Evolutionary conservation across 768 basidiomycete genomes (phyloP), one percentile per base, ranked within the genome.

Genomic region (Tulasnella sp.): DNA sequence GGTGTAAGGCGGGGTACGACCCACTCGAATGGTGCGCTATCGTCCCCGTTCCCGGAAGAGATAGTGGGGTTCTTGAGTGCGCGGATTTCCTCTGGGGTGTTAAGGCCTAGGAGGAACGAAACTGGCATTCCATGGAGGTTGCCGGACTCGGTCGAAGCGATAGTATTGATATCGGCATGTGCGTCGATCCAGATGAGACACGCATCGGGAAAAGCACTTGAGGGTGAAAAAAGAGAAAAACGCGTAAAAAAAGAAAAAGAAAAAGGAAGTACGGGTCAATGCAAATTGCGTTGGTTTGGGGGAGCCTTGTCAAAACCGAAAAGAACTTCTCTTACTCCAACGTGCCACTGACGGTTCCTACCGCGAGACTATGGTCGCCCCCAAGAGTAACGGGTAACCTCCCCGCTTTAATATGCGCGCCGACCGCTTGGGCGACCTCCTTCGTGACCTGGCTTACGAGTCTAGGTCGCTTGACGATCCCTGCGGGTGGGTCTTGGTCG

Each of bases 121-220:
- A 99, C 89, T 29, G 98, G 98, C 92, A 98, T 98, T 79, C 98
- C 98, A 85, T 99, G 98, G 70, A 99, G 91, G 85, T 99, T 98
- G 40, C 97, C 97, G 89, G 92, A 90, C 61, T 86, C 91, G 26
- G 96, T 96, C 20, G 93, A 90, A 77, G 92, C 90, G 15, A 88
- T 85, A 7, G 96, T 98, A 84, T 99, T 98, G 86, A 99, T 95
- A 83, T 99, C 98, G 26, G 95, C 92, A 82, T 98, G 98, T 3
- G 98, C 98, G 83, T 99, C 98, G 79, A 99, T 87, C 98, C 98
- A 99, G 79, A 99, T 86, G 46, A 99, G 91, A 83, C 94, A 93
- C 1, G 86, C 86, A 78, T 87, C 85, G 26, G 87, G 87, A 81
- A 86, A 84, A 69, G 83, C 83, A 71, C 83, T 81, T 51, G 61